Base-by-base conservation (phyloP, 441 rosid genomes). In the Adansonia madagascariensis region DNA sequence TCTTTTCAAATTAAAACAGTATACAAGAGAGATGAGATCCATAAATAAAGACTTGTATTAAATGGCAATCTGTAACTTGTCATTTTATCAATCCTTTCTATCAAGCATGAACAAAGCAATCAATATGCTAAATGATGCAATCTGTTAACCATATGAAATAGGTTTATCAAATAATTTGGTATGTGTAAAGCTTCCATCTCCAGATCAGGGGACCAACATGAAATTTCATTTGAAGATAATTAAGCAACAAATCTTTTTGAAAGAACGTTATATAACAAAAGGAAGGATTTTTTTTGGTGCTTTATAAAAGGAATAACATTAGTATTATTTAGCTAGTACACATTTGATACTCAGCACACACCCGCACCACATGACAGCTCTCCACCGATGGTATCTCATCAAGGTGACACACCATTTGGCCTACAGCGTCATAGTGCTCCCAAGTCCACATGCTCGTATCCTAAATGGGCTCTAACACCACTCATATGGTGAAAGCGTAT, bases 71-170 rank as follows among this genome's bases (percentile, higher is more conserved):
- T 20, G 31, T 55, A 15, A 35, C 47, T 71, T 17, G 15, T n/a
- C 27, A 15, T 15, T 70, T 49, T 50, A 50, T 53, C 49, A 27
- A 27, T 27, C 31, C 31, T 27, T 27, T 27, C 1, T 27, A 27
- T 27, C 31, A 71, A 53, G 61, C 24, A 53, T 53, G n/a, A 71
- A 62, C 47, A 67, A n/a, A 67, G 56, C 35, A 71, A 71, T 55
- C n/a, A 71, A 55, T 2, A 17, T 17, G 35, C 11, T 18, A 31
- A 8, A 53, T 14, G 43, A 49, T 70, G 60, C 46, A 71, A 14
- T 52, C 27, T 8, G 14, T 50, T 52, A 50, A 31, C 59, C 20
- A 27, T 50, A 71, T 8, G 44, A 71, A 71, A 52, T 27, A 52
- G 46, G 59, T 31, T 71, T 52, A 52, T 15, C 3, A 10, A 70